These are phyloP conservation scores for Corynascus novoguineensis DNA, from an alignment of 495 filamentous ascomycete genomes.

Conservation along the genomic window DNA sequence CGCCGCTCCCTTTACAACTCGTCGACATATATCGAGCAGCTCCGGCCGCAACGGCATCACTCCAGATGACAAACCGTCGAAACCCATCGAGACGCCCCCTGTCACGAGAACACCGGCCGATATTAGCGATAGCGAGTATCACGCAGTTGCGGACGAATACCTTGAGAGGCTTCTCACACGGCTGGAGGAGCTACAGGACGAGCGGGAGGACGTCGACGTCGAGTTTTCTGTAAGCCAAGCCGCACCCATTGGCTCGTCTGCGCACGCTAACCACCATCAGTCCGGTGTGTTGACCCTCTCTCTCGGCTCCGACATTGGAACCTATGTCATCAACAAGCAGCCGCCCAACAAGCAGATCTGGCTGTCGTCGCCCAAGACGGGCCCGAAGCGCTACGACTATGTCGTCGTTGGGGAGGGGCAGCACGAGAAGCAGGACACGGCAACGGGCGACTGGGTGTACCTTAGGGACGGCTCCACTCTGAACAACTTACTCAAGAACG, in stretches of 20 bases:
- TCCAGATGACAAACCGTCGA: conserved; percentile 27
- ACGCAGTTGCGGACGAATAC: conserved; percentile 45
- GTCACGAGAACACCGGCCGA: conserved; percentile 25
- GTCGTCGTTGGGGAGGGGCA: conserved; percentile 63
- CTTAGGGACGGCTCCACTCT: conserved; percentile 71
- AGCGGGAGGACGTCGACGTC: conserved; percentile 59
- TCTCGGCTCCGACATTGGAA: conserved; percentile 57
- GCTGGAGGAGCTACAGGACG: conserved; percentile 59
- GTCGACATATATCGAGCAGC: conserved; percentile 20
- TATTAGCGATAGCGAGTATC: conserved; percentile 40
- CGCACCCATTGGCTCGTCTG: background rate
- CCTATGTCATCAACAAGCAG: conserved; percentile 94
- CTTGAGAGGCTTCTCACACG: conserved; percentile 58
- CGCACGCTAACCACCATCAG: conserved; percentile 37
- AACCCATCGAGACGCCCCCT: conserved; percentile 17
- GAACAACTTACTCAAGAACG: conserved; percentile 60
- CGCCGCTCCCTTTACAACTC: background rate
- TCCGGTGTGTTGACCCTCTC: conserved; percentile 76
- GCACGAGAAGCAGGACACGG: conserved; percentile 68
- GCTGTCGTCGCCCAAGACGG: conserved; percentile 87
- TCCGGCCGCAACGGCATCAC: conserved; percentile 27
- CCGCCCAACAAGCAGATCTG: conserved; percentile 97
- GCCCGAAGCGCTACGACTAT: conserved; percentile 90
- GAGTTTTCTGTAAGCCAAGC: conserved; percentile 49
- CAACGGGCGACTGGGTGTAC: conserved; percentile 75